phyloP scores from a whole-genome alignment of 148 eudicot genomes.

The Nepenthes gracilis region DNA sequence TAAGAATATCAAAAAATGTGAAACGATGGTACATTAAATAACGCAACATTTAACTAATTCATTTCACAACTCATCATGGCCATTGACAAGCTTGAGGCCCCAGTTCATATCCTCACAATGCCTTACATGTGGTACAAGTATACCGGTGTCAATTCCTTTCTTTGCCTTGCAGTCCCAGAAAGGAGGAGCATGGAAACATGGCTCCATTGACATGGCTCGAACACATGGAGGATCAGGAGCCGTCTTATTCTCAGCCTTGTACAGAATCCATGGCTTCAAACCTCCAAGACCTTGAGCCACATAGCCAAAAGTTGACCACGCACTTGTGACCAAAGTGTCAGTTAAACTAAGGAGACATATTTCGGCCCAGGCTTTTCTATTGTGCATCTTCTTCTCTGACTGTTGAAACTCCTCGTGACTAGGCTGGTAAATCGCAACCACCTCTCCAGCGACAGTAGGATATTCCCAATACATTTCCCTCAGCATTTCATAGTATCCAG shows the following conservation, averaged over 20 bases:
- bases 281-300: constrained; percentile 96
- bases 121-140: constrained; percentile 67
- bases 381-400: constrained; percentile 49
- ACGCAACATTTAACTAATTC: too few species aligned
- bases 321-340: constrained; percentile 78
- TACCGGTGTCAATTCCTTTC: constrained; percentile 52
- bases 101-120: constrained; percentile 96
- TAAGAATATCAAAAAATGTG: too few species aligned
- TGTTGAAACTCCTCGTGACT: constrained; percentile 80
- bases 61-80: constrained; percentile 18
- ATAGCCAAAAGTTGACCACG: constrained; percentile 92
- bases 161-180: constrained; percentile 73
- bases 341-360: constrained; percentile 79
- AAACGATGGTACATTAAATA: too few species aligned
- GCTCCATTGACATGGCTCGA: constrained; percentile 78
- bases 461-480: constrained; percentile 61
- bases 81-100: constrained; percentile 85
- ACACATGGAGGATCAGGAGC: constrained; percentile 75
- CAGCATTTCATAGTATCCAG: constrained; percentile 60
- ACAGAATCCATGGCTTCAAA: constrained; percentile 82
- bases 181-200: constrained; percentile 93
- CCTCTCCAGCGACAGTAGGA: constrained; percentile 62
- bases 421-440: constrained; percentile 63
- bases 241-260: constrained; percentile 56
- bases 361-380: constrained; percentile 88